Evolutionary conservation across 805 yeast species (phyloP), one percentile per base, ranked within the genome.

Genomic region (Pichia manshurica): DNA sequence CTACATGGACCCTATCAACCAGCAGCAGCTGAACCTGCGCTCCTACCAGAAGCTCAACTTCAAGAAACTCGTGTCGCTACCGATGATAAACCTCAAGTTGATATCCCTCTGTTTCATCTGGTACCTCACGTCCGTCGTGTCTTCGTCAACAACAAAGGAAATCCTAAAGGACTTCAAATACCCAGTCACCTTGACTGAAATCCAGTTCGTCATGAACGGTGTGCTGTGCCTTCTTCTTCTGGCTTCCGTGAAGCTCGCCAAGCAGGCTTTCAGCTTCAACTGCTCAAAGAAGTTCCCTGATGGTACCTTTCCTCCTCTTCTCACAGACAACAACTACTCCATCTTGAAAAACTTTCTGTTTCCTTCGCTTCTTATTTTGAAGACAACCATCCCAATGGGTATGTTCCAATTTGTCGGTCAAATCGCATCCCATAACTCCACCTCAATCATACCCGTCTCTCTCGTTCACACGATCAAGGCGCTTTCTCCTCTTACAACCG

Each of bases 381-480:
- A 69, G 43, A 82, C 88, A 13, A 87, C 96, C 0, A 77, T 87
- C 20, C 98, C 98, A 17, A 88, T 91, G 96, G 98, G 97, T 7
- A 70, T 82, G 51, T 93, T 91, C 68, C 98, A 91, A 69, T 86
- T 91, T 55, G 71, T 83, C 19, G 99, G 98, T 19, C 98, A 91
- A 65, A 80, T 90, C 52, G 79, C 95, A 13, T 79, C 95, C 7
- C 96, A 90, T 63, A 85, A 86, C 61, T 91, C 98, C n/a, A 89
- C 96, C 2, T 77, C 90, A 2, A 65, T 86, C 51, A 87, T 93
- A 44, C 96, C 96, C 0, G 96, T 93, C n/a, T 86, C 96, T 5
- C 69, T 90, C 54, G 97, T 93, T 19, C 97, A 91, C 64, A 89
- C 97, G 8, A 82, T 91, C 56, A 93, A 93, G 68, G 93, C 96